phyloP scores from a whole-genome alignment of 139 green algal species.

The Chlamydomonas sphaeroides region DNA sequence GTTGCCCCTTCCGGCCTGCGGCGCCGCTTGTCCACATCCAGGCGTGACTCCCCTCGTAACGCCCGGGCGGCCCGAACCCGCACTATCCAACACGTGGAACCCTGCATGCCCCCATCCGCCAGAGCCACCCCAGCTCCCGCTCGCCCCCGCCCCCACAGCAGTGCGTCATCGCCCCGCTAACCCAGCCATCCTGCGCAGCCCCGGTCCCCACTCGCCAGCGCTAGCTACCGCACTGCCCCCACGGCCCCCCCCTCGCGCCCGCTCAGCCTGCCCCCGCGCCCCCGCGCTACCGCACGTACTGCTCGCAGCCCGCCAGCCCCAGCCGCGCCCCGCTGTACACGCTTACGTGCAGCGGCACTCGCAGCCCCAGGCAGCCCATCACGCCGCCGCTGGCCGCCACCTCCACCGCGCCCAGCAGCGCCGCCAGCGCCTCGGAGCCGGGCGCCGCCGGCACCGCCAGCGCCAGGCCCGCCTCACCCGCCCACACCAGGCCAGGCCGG shows the following conservation, averaged over 20 bases:
- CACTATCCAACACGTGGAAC: too few relatives aligned
- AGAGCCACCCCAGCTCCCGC: too few relatives aligned
- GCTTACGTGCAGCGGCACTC: constrained; percentile 33
- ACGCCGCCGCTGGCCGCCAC: constrained; percentile 15
- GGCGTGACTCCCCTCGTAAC: too few relatives aligned
- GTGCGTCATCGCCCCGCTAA: too few relatives aligned
- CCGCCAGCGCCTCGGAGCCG: neutral
- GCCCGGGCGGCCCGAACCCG: too few relatives aligned
- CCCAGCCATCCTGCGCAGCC: too few relatives aligned
- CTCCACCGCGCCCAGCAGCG: neutral
- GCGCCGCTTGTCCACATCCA: too few relatives aligned
- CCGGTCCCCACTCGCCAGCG: too few relatives aligned
- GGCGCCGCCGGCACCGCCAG: neutral
- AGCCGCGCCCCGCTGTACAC: constrained; percentile 7
- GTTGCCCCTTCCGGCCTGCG: too few relatives aligned
- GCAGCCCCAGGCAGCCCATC: constrained; percentile 26
- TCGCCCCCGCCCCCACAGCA: too few relatives aligned
- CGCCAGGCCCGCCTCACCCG: neutral
- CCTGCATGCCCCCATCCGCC: too few relatives aligned
- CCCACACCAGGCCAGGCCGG: neutral
- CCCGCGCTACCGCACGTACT: neutral
- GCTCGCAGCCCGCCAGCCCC: constrained; percentile 6
- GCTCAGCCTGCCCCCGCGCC: neutral
- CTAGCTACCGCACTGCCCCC: too few relatives aligned
- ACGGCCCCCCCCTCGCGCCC: neutral